Evolutionary conservation across 345 rosid genomes (phyloP).

Genomic region (Brassica rapa): DNA sequence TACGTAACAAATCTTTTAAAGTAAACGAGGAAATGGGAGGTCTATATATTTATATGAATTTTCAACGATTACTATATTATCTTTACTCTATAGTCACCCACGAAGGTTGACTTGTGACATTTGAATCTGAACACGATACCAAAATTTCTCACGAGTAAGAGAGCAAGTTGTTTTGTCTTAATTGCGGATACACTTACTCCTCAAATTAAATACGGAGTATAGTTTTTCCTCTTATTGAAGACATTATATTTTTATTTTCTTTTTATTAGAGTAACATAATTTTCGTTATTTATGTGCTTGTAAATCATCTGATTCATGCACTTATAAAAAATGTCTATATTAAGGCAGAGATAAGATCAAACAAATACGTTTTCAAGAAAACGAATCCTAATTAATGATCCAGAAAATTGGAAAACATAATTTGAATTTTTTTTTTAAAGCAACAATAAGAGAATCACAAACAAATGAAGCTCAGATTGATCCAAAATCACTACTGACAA

Average conservation of each 20-base stretch:
- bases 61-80: neutral
- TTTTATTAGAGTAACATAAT: neutral
- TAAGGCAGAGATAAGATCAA: conserved; percentile 3
- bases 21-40: neutral
- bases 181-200: neutral
- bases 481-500: conserved; percentile 7
- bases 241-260: neutral
- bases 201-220: neutral
- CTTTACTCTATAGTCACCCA: neutral
- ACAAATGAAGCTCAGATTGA: neutral
- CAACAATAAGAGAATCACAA: neutral
- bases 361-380: conserved; percentile 6
- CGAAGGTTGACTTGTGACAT: neutral
- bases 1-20: neutral
- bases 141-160: neutral
- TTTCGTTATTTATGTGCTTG: neutral
- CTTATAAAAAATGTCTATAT: neutral
- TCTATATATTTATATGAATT: neutral
- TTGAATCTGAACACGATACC: neutral
- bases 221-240: neutral
- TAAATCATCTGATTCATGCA: neutral
- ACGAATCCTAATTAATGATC: conserved; percentile 9
- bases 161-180: neutral
- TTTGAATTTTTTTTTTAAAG: neutral
- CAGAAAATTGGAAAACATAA: conserved; percentile 12